phyloP scores from a whole-genome alignment of 805 yeast genomes.

The Candida rishiriensis region DNA sequence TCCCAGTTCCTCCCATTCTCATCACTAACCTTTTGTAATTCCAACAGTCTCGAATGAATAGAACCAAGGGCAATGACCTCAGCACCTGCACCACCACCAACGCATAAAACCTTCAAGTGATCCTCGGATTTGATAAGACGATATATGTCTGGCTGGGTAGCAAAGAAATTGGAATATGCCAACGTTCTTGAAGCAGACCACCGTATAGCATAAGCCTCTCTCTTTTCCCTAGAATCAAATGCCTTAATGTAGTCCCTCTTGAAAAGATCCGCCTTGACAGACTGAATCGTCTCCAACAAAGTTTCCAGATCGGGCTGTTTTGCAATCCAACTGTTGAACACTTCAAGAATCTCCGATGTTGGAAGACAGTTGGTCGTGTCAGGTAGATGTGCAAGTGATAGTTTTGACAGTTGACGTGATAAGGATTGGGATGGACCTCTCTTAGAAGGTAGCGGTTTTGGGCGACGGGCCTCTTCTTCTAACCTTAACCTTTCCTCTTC shows the following conservation, averaged over 20 bases:
- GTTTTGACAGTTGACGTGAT: slow-evolving; percentile 1
- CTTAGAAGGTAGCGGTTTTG: too few relatives aligned
- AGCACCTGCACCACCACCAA: slow-evolving; percentile 92
- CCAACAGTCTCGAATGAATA: slow-evolving; percentile 38
- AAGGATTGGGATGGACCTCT: slow-evolving; percentile 1
- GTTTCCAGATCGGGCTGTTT: slow-evolving; percentile 29
- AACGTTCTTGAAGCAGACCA: slow-evolving; percentile 86
- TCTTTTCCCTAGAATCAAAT: slow-evolving; percentile 55
- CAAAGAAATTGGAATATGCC: slow-evolving; percentile 65
- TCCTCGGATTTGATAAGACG: slow-evolving; percentile 32
- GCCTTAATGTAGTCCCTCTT: slow-evolving; percentile 70
- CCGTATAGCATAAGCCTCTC: slow-evolving; percentile 74
- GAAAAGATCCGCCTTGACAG: slow-evolving; percentile 64
- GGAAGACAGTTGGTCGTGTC: slow-evolving; percentile 29
- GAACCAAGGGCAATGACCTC: slow-evolving; percentile 67
- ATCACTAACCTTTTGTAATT: slow-evolving; percentile 7
- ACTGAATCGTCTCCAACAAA: slow-evolving; percentile 49
- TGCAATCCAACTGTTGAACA: slow-evolving; percentile 26
- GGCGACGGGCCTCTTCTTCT: too few relatives aligned
- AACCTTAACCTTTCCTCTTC: too few relatives aligned
- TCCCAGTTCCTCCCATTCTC: slow-evolving; percentile 7
- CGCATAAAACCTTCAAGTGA: slow-evolving; percentile 40
- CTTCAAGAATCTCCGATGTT: slow-evolving; percentile 33
- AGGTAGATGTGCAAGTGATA: slow-evolving; percentile 1
- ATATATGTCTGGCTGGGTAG: slow-evolving; percentile 41